A percentile compares a stretch with the other conserved stretches of the same genome.
These are phyloP conservation scores for Blastocystis sp. DNA, from an alignment of 352 stramenopile genomes.

Conservation along the genomic window DNA sequence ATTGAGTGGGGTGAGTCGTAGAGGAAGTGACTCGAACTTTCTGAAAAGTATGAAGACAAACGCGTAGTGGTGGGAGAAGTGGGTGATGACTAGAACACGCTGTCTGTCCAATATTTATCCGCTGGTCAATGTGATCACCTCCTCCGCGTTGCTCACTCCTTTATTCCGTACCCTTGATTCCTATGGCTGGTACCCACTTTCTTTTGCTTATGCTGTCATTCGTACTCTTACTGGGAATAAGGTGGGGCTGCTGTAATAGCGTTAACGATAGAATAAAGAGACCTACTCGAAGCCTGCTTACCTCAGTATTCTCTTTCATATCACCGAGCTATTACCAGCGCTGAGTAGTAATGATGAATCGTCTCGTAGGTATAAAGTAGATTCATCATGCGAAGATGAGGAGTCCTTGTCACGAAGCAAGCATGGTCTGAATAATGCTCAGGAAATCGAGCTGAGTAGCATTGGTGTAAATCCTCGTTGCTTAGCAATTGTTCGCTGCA, in stretches of 20 bases:
- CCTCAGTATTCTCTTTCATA: not conserved
- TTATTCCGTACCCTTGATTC: not conserved
- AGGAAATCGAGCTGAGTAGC: conserved; percentile 9
- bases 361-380: not conserved
- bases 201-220: not conserved
- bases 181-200: not conserved
- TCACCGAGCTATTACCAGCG: not conserved
- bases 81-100: not conserved
- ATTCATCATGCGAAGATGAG: not conserved
- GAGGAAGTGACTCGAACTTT: not conserved
- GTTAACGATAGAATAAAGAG: not conserved
- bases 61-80: not conserved
- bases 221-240: not conserved
- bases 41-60: not conserved
- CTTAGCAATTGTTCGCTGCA: not conserved
- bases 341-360: not conserved
- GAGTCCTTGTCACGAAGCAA: not conserved
- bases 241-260: not conserved
- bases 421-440: not conserved
- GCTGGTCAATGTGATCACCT: conserved; percentile 5
- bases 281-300: conserved; percentile 10
- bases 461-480: not conserved
- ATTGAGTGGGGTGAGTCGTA: not conserved
- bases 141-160: not conserved
- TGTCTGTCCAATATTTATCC: not conserved